Evolutionary conservation across 768 basidiomycete species (phyloP).

Genomic region (Kwoniella sp.): DNA sequence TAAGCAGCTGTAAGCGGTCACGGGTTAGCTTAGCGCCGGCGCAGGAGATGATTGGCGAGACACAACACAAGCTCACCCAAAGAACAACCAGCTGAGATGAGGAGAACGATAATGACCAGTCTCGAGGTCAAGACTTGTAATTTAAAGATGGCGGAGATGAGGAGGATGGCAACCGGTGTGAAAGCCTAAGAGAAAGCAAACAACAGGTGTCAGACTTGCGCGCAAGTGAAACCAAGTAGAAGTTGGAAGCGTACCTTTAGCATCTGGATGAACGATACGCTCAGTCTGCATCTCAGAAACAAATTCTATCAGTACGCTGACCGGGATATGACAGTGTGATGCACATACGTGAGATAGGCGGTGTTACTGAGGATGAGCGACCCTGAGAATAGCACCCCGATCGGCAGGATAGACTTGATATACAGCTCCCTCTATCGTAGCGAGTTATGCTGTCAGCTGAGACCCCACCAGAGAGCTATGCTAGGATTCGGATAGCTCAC

Average conservation of each 20-base stretch:
- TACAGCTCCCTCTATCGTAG: slow-evolving; percentile 59
- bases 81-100: slow-evolving; percentile 71
- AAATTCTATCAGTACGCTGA: neutral
- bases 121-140: slow-evolving; percentile 83
- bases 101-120: slow-evolving; percentile 74
- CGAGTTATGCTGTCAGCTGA: neutral
- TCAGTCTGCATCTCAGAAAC: slow-evolving; percentile 57
- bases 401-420: slow-evolving; percentile 83
- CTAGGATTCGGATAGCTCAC: slow-evolving; percentile 24
- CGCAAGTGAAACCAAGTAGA: neutral
- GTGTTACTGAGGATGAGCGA: slow-evolving; percentile 90
- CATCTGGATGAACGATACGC: slow-evolving; percentile 96
- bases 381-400: slow-evolving; percentile 89
- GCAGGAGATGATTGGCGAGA: neutral
- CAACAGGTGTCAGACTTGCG: neutral
- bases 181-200: slow-evolving; percentile 37
- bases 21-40: neutral
- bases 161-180: slow-evolving; percentile 60
- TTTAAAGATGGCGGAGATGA: slow-evolving; percentile 88
- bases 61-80: slow-evolving; percentile 29
- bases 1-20: slow-evolving; percentile 69
- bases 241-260: slow-evolving; percentile 66
- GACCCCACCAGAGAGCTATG: neutral
- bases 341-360: slow-evolving; percentile 71
- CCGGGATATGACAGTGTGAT: slow-evolving; percentile 39